Evolutionary conservation across 2,329 filamentous ascomycete genomes (phyloP).

Genomic region (Cladosporium sp.): DNA sequence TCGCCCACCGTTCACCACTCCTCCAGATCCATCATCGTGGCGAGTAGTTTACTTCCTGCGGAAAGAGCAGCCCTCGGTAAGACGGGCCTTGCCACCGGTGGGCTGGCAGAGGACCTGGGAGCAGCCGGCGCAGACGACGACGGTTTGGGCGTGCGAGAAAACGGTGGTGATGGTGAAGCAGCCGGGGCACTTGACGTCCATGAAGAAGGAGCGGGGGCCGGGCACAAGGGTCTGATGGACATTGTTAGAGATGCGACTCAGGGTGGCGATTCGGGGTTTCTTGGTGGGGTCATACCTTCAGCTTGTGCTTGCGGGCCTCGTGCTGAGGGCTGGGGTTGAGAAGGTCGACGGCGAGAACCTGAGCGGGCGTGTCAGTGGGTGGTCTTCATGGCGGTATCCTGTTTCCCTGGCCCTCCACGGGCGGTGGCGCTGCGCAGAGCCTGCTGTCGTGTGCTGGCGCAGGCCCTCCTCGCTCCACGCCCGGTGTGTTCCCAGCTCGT

Average conservation of each 20-base stretch:
- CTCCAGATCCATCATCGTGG: slow-evolving; percentile 13
- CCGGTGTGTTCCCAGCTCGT: background rate
- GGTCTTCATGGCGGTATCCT: background rate
- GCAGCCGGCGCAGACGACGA: slow-evolving; percentile 99
- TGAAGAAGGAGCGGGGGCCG: slow-evolving; percentile 98
- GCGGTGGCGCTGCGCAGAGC: slow-evolving; percentile 6
- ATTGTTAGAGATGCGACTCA: slow-evolving; percentile 10
- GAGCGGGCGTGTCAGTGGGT: slow-evolving; percentile 18
- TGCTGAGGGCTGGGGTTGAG: slow-evolving; percentile 97
- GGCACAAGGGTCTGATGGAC: slow-evolving; percentile 65
- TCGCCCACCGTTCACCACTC: slow-evolving; percentile 8
- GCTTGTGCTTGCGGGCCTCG: slow-evolving; percentile 99
- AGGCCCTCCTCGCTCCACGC: slow-evolving; percentile 3
- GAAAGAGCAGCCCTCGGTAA: slow-evolving; percentile 99
- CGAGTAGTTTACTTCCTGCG: slow-evolving; percentile 85
- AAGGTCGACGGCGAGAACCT: slow-evolving; percentile 99
- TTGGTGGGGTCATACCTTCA: slow-evolving; percentile 68
- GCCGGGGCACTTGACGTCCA: slow-evolving; percentile 99
- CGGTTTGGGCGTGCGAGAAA: slow-evolving; percentile 99
- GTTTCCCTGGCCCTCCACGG: background rate
- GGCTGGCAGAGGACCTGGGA: slow-evolving; percentile 99
- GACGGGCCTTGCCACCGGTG: slow-evolving; percentile 96
- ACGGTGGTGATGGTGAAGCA: slow-evolving; percentile 99
- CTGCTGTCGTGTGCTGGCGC: slow-evolving; percentile 3
- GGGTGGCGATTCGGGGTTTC: slow-evolving; percentile 2